Conservation (phyloP, 1,139 yeast genomes). For the Pichia sp. region DNA sequence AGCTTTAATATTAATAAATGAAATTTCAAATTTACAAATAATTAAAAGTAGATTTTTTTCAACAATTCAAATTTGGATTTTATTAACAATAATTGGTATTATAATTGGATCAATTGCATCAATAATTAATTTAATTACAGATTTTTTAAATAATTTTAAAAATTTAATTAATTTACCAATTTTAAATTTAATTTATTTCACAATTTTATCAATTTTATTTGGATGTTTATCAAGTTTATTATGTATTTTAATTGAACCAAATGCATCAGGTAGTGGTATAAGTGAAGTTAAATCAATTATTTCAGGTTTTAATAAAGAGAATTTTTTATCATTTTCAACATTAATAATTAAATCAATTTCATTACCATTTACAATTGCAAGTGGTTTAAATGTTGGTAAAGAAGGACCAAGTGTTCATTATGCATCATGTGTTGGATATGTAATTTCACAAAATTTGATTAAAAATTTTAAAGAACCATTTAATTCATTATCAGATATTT, state of each 20-base stretch:
- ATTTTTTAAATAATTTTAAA: constrained; percentile 75
- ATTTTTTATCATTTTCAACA: constrained; percentile 71
- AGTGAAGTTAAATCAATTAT: constrained; percentile 94
- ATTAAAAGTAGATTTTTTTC: constrained; percentile 27
- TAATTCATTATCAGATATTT: constrained; percentile 46
- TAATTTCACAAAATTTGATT: constrained; percentile 46
- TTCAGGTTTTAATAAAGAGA: constrained; percentile 78
- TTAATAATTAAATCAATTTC: constrained; percentile 70
- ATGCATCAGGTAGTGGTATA: constrained; percentile 96
- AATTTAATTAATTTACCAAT: constrained; percentile 42
- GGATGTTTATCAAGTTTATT: constrained; percentile 59
- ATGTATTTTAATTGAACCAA: constrained; percentile 70
- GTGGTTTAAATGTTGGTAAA: constrained; percentile 75
- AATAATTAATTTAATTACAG: constrained; percentile 69
- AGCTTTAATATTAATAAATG: constrained; percentile 5
- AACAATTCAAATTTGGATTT: constrained; percentile 65
- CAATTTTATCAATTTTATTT: constrained; percentile 52
- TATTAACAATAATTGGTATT: constrained; percentile 67
- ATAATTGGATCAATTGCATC: constrained; percentile 80
- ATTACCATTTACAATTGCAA: constrained; percentile 77
- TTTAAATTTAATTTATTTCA: constrained; percentile 51
- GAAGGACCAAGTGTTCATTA: constrained; percentile 86
- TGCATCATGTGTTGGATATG: constrained; percentile 75
- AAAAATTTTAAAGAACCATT: constrained; percentile 39
- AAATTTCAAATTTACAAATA: constrained; percentile 8